phyloP scores from a whole-genome alignment of 1,139 yeast genomes.

The Pichia sp. region DNA sequence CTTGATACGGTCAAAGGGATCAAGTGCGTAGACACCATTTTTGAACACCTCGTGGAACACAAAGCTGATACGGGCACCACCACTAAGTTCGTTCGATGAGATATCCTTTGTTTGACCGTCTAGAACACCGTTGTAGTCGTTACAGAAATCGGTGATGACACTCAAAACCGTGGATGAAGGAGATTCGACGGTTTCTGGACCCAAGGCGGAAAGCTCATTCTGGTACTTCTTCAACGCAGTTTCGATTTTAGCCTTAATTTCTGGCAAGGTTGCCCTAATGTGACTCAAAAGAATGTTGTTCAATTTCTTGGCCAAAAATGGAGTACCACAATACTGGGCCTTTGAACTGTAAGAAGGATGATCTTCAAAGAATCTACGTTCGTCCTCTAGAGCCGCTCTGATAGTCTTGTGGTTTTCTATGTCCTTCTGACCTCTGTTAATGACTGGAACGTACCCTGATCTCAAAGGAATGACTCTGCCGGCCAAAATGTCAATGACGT shows the following conservation, averaged over 20 bases:
- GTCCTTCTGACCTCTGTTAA: conserved; percentile 96
- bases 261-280: conserved; percentile 90
- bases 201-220: conserved; percentile 68
- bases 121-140: conserved; percentile 85
- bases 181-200: conserved; percentile 82
- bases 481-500: conserved; percentile 91
- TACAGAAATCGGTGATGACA: conserved; percentile 88
- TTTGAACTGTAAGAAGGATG: conserved; percentile 79
- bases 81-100: conserved; percentile 78
- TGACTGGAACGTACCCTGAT: conserved; percentile 95
- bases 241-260: conserved; percentile 86
- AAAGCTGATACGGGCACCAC: conserved; percentile 97
- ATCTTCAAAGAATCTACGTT: conserved; percentile 67
- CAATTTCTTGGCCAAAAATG: conserved; percentile 88
- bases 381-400: conserved; percentile 81
- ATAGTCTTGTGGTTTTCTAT: conserved; percentile 84
- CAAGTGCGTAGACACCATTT: conserved; percentile 87
- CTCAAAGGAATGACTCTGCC: conserved; percentile 94
- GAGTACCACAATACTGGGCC: conserved; percentile 87
- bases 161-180: conserved; percentile 87
- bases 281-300: conserved; percentile 88
- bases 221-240: conserved; percentile 78
- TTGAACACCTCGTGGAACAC: conserved; percentile 96
- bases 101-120: conserved; percentile 94
- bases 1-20: conserved; percentile 95